Base-by-base conservation (phyloP, 2,329 filamentous ascomycete species). In the Chaetomium globosum region DNA sequence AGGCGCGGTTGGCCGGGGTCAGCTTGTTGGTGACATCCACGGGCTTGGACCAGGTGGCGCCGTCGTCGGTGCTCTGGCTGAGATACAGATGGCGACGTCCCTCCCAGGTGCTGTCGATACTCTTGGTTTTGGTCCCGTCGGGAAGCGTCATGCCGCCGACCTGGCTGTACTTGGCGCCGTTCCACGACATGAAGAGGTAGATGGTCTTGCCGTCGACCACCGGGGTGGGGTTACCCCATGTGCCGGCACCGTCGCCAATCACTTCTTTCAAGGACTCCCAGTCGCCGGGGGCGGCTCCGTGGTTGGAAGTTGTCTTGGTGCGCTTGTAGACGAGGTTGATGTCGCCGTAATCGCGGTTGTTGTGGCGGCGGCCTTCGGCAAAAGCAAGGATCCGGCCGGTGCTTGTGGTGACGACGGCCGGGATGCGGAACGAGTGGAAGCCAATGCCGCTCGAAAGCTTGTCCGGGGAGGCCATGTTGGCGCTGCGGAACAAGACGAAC, bases 131-230 rank as follows among this genome's bases (percentile, higher is more conserved):
- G n/a, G 59, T 60, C 19, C 71, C 71, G 52, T 68, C 67, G 54
- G 68, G 66, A 4, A 74, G 71, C 13, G 71, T 67, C 33, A 64
- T 59, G 13, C 28, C 28, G 54, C 73, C 73, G 3, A 69, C 59
- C 52, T 72, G 73, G 67, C 71, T 74, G 67, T 74, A 73, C 30
- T 52, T 65, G 59, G 65, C 72, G 31, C 61, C 64, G 62, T 75
- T 74, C 73, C 73, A 74, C 58, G 67, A 73, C 60, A 74, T 57
- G 59, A 74, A 75, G 13, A 75, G 70, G 63, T 75, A 75, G 66
- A 75, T 71, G 43, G 72, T 75, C 53, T 66, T 65, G 51, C 72
- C 72, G 61, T 74, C 73, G 7, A 74, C 70, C 26, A 74, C 73
- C 2, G 73, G 64, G 8, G 73, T 73, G 3, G 73, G 73, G 58